A percentile compares a stretch with the other conserved stretches of the same genome.
These are phyloP conservation scores for Botrytis hyacinthi DNA, from an alignment of 2,329 filamentous ascomycete species.

Conservation along the genomic window DNA sequence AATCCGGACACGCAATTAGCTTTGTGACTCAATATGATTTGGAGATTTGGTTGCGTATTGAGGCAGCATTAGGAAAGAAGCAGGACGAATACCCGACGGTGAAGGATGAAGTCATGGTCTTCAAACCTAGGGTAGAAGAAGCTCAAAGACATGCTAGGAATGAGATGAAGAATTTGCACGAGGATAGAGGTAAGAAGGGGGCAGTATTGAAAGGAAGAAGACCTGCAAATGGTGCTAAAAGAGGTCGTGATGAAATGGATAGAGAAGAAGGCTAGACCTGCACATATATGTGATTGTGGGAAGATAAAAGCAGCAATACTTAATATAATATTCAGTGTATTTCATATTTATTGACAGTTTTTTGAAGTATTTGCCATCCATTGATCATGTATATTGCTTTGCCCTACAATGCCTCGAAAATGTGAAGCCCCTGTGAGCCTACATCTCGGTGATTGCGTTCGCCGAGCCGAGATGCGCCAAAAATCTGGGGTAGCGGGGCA, in stretches of 20 bases:
- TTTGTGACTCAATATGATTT: constrained; percentile 87
- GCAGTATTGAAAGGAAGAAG: constrained; percentile 50
- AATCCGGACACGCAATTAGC: constrained; percentile 75
- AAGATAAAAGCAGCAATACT: background rate
- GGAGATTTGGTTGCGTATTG: constrained; percentile 77
- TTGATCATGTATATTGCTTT: background rate
- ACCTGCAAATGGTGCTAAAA: constrained; percentile 46
- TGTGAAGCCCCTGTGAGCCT: background rate
- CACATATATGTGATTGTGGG: background rate
- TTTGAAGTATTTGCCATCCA: background rate
- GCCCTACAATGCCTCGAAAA: background rate
- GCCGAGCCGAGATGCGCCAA: constrained; percentile 18
- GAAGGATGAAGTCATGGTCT: constrained; percentile 83
- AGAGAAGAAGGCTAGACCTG: constrained; percentile 37
- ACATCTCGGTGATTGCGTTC: background rate
- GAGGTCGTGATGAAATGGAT: constrained; percentile 49
- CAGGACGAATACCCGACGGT: constrained; percentile 65
- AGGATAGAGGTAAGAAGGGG: constrained; percentile 57
- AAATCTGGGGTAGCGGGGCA: constrained; percentile 24
- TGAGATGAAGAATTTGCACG: constrained; percentile 78
- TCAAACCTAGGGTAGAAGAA: constrained; percentile 74
- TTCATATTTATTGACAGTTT: background rate
- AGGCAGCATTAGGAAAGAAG: constrained; percentile 77
- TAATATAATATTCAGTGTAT: constrained; percentile 13
- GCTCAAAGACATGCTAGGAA: constrained; percentile 76